Base-by-base conservation (phyloP, 2,329 filamentous ascomycete species). In the Furcasterigmium furcatum region DNA sequence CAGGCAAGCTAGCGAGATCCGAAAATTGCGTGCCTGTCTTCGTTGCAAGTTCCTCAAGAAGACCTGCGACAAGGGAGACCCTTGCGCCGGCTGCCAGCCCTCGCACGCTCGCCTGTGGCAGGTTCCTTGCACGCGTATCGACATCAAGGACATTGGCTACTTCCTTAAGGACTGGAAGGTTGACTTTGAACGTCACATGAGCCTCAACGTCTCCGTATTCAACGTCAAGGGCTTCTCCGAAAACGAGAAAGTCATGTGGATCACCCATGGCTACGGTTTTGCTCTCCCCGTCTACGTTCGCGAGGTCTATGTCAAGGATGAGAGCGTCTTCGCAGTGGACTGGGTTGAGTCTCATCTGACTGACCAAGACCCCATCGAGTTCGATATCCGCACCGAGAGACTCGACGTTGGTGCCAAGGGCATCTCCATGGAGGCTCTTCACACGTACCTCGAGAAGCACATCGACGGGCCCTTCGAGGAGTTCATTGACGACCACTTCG, bases 111-210 rank as follows among this genome's bases (percentile, higher is more conserved):
- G 92, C 53, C 77, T 97, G 43, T 97, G 92, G 92, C 91, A 96
- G 71, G 92, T 97, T 38, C 92, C 92, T 50, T 97, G 92, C 76
- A 97, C 92, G 34, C 88, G 92, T 51, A 96, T 96, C 61, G 92
- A 96, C 67, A 97, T 97, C 76, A 96, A 96, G 79, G 92, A 97
- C 60, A 95, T 97, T 59, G 88, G 84, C 36, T 96, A 95, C 69
- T 97, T 97, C 76, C 94, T 96, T 88, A 96, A 96, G 76, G 92
- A 96, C 68, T 97, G 91, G 91, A 95, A 92, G 71, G 91, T 91
- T 38, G 92, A 97, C 66, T 96, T 94, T 59, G 91, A 96, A 71
- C 86, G 91, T 56, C 91, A 96, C 63, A 81, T 94, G 56, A 87
- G 82, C 52, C 82, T 88, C 47, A 89, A 88, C 45, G 90, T 96